These are phyloP conservation scores for Neurospora sp. DNA, from an alignment of 2,329 filamentous ascomycete species.

Conservation along the genomic window DNA sequence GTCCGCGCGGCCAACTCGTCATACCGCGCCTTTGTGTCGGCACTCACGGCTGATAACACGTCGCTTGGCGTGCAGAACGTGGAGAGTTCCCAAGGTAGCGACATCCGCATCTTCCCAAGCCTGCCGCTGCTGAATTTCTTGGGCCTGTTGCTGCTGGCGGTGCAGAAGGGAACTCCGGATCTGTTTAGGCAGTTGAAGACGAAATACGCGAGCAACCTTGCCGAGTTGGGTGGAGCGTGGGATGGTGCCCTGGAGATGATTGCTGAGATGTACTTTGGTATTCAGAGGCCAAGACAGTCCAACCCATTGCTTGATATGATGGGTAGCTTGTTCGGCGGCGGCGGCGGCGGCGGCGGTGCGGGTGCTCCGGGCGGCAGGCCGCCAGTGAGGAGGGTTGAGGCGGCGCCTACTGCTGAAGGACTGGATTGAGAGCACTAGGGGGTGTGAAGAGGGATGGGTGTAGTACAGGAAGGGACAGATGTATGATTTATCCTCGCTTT, in stretches of 20 bases:
- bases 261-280: conserved; percentile 94
- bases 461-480: background rate
- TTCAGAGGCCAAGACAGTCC: conserved; percentile 76
- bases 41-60: conserved; percentile 45
- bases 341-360: conserved; percentile 40
- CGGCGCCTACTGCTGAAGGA: conserved; percentile 45
- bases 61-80: conserved; percentile 70
- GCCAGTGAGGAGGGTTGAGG: conserved; percentile 34
- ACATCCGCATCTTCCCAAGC: conserved; percentile 76
- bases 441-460: background rate
- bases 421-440: conserved; percentile 36
- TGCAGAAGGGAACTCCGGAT: conserved; percentile 69
- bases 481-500: background rate
- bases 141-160: conserved; percentile 68
- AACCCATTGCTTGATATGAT: conserved; percentile 98
- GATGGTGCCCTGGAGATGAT: conserved; percentile 74
- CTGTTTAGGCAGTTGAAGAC: conserved; percentile 71
- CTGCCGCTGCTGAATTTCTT: conserved; percentile 95
- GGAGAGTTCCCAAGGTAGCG: conserved; percentile 54
- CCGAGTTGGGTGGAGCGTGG: conserved; percentile 64
- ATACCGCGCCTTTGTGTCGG: conserved; percentile 64
- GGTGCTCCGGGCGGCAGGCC: conserved; percentile 28
- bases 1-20: conserved; percentile 78
- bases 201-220: conserved; percentile 72
- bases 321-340: conserved; percentile 84